Evolutionary conservation across 768 basidiomycete species (phyloP).

Genomic region (Tephrocybe sp.): DNA sequence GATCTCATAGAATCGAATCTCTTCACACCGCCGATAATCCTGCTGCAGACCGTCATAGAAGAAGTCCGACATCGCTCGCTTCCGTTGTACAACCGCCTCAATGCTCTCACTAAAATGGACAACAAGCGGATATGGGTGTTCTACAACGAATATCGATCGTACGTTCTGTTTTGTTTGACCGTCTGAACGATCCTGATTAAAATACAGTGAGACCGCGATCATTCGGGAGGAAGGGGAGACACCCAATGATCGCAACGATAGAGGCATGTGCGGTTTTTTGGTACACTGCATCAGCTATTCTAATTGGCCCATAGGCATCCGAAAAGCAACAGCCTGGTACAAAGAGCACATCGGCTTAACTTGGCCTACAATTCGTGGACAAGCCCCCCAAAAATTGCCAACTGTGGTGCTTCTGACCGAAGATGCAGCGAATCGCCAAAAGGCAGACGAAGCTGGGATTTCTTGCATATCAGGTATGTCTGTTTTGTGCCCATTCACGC

Average conservation of each 20-base stretch:
- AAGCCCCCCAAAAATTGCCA: slow-evolving; percentile 42
- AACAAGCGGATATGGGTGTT: slow-evolving; percentile 85
- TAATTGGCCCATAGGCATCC: slow-evolving; percentile 61
- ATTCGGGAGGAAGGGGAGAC: slow-evolving; percentile 74
- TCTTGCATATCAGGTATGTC: slow-evolving; percentile 57
- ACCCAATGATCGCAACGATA: slow-evolving; percentile 93
- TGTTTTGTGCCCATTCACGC: background rate
- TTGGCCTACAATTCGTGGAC: slow-evolving; percentile 50
- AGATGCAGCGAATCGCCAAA: slow-evolving; percentile 79
- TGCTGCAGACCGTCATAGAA: slow-evolving; percentile 93
- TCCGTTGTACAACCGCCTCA: slow-evolving; percentile 90
- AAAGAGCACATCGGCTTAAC: slow-evolving; percentile 61
- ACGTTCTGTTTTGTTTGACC: slow-evolving; percentile 25
- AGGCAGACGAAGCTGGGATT: slow-evolving; percentile 67
- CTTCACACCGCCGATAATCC: slow-evolving; percentile 77
- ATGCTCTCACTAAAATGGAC: slow-evolving; percentile 78
- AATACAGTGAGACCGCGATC: slow-evolving; percentile 76
- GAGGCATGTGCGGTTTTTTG: slow-evolving; percentile 54
- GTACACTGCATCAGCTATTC: background rate
- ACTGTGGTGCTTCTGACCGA: slow-evolving; percentile 83
- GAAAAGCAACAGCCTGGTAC: slow-evolving; percentile 88
- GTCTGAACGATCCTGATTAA: background rate
- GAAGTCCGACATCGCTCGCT: slow-evolving; percentile 95
- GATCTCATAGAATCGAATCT: slow-evolving; percentile 82
- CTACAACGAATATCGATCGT: slow-evolving; percentile 86